Percentiles rank a stretch among this genome's conserved stretches.
phyloP scores from a whole-genome alignment of 2,329 filamentous ascomycete genomes.

The Penicillium hesseltinei region DNA sequence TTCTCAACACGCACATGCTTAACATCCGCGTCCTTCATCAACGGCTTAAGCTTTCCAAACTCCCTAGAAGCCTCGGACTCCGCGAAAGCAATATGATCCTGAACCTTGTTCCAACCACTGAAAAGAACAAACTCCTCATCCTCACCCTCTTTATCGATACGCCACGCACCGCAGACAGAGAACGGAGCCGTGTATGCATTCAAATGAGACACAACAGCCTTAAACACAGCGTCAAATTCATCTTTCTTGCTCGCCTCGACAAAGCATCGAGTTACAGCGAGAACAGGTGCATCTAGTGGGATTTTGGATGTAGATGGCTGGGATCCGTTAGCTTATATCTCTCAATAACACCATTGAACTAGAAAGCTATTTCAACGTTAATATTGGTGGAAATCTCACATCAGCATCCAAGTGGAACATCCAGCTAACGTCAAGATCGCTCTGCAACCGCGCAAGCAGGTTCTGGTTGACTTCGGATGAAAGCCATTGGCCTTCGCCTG shows the following conservation, averaged over 20 bases:
- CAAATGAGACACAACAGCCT: conserved; percentile 25
- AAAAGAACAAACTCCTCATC: conserved; percentile 47
- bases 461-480: conserved; percentile 43
- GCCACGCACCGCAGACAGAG: conserved; percentile 39
- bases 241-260: conserved; percentile 21
- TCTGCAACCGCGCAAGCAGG: conserved; percentile 37
- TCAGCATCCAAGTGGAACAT: conserved; percentile 46
- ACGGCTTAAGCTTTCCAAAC: conserved; percentile 24
- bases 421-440: conserved; percentile 42
- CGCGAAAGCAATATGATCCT: conserved; percentile 38
- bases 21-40: conserved; percentile 27
- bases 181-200: conserved; percentile 29
- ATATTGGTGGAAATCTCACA: conserved; percentile 15
- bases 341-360: neutral
- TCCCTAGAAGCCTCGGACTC: conserved; percentile 33
- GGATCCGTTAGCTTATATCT: neutral
- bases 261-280: conserved; percentile 38
- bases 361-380: no score
- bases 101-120: conserved; percentile 38
- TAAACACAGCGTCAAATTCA: conserved; percentile 30
- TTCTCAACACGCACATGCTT: conserved; percentile 25
- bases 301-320: conserved; percentile 16
- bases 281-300: conserved; percentile 30
- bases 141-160: conserved; percentile 36
- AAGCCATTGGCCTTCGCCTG: conserved; percentile 40